Evolutionary conservation across 192 early-diverging fungal genomes (phyloP), one percentile per base, ranked within the genome.

Genomic region (Podila minutissima): DNA sequence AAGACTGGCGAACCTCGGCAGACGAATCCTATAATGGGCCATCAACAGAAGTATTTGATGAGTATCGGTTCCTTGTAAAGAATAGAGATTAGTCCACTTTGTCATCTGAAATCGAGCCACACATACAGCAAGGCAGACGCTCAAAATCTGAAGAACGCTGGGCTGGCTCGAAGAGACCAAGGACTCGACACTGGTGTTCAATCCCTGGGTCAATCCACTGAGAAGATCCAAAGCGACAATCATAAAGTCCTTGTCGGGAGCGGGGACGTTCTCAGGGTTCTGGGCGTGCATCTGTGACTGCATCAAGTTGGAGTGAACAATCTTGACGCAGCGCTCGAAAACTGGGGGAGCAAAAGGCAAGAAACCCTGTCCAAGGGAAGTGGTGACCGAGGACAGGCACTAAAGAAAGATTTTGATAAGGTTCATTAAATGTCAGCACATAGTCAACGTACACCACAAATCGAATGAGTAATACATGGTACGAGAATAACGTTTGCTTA

Each of bases 171-270:
- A 84, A 20, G 92, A 89, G 28, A 98, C 91, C 71, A 98, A 87
- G 31, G 84, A 83, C 72, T 96, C 95, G 67, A 92, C 91, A 50
- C 88, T 86, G 13, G 88, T 83, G 67, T 92, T 93, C 65, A 99
- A 85, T 10, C 96, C 98, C 87, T 98, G 96, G 9, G 94, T 91
- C 65, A 99, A 92, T 10, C 95, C 95, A 77, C 93, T 93, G 67
- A 99, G 86, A 82, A 99, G 88, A 83, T 99, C 98, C 53, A 99
- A 86, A 13, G 97, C 90, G 35, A 98, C 95, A 75, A 99, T 94
- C 76, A 98, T 93, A 84, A 97, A 94, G 81, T 99, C 98, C 86
- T 95, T 95, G 83, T 97, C 97, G 22, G 97, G 95, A 41, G 84
- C 86, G 22, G 95, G 93, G 29, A 87, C 49, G 4, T 61, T 66